Evolutionary conservation across 768 basidiomycete genomes (phyloP).

Genomic region (Asterophora lycoperdoides): DNA sequence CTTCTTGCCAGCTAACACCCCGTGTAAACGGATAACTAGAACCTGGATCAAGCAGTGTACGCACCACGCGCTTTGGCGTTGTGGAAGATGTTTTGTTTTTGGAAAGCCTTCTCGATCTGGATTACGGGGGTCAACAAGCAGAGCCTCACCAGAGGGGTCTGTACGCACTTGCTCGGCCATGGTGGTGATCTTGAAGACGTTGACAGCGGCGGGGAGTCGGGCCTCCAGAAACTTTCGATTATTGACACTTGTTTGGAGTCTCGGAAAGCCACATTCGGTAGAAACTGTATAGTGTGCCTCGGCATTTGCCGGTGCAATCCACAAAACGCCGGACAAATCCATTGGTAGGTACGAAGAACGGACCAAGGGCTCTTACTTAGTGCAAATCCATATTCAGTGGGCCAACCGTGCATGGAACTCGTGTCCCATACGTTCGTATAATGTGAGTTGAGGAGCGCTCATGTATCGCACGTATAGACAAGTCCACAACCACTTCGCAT

Average conservation of each 20-base stretch:
- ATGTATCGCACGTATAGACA: too few species aligned
- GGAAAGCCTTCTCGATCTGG: constrained; percentile 95
- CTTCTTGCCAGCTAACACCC: constrained; percentile 74
- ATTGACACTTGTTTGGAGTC: constrained; percentile 39
- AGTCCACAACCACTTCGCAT: too few species aligned
- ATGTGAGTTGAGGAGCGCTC: too few species aligned
- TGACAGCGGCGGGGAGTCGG: constrained; percentile 24
- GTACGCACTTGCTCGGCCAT: constrained; percentile 62
- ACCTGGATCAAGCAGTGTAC: constrained; percentile 29
- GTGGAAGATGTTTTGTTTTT: constrained; percentile 98
- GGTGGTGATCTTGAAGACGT: constrained; percentile 42
- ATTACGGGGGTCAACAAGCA: constrained; percentile 2
- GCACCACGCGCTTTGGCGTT: constrained; percentile 90
- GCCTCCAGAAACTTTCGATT: constrained; percentile 29
- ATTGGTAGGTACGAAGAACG: too few species aligned
- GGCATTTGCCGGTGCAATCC: constrained; percentile 27
- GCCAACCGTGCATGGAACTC: too few species aligned
- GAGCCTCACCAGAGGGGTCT: neutral
- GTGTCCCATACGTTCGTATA: too few species aligned
- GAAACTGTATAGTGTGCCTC: constrained; percentile 39
- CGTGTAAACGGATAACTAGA: constrained; percentile 3
- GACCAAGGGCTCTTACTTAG: too few species aligned
- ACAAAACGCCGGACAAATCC: too few species aligned
- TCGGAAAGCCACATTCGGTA: constrained; percentile 33
- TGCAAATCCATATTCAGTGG: too few species aligned